Evolutionary conservation across 2,329 filamentous ascomycete species (phyloP).

Genomic region (Dactylellina haptotyla): DNA sequence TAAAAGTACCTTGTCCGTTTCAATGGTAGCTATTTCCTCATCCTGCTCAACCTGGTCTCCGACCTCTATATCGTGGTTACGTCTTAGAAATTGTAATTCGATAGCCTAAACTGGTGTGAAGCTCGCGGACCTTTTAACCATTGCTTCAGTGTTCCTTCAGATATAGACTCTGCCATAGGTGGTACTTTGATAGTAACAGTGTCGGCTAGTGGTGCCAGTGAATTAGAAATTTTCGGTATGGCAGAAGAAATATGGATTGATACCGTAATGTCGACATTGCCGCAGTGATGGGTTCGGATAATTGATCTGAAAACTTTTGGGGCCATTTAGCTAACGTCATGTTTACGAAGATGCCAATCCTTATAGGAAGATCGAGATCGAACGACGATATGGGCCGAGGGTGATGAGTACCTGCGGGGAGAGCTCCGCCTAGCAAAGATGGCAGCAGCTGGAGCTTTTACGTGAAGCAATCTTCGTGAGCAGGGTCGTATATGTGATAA

Average conservation of each 20-base stretch:
- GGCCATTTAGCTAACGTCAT: slow-evolving; percentile 1
- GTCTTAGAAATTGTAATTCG: slow-evolving; percentile 4
- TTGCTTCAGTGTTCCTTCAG: slow-evolving; percentile 94
- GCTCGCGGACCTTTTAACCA: slow-evolving; percentile 77
- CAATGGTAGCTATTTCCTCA: slow-evolving; percentile 97
- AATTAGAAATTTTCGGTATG: slow-evolving; percentile 10
- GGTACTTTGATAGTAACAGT: slow-evolving; percentile 85
- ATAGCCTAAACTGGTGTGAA: neutral
- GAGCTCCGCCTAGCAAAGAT: slow-evolving; percentile 13
- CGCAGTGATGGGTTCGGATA: slow-evolving; percentile 9
- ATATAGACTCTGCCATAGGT: slow-evolving; percentile 98
- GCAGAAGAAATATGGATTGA: neutral
- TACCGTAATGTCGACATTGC: slow-evolving; percentile 52
- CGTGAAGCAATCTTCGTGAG: slow-evolving; percentile 24
- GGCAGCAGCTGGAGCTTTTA: slow-evolving; percentile 9
- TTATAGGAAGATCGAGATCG: neutral
- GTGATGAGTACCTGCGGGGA: slow-evolving; percentile 29
- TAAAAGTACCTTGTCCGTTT: slow-evolving; percentile 89
- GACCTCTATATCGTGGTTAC: slow-evolving; percentile 67
- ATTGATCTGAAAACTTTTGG: slow-evolving; percentile 15
- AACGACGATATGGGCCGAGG: neutral
- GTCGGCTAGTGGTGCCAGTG: slow-evolving; percentile 68
- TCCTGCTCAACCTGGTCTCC: slow-evolving; percentile 95
- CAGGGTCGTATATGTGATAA: slow-evolving; percentile 21
- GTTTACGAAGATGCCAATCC: neutral